Base-by-base conservation (phyloP, 106 monocot species). In the Gastrodia elata region DNA sequence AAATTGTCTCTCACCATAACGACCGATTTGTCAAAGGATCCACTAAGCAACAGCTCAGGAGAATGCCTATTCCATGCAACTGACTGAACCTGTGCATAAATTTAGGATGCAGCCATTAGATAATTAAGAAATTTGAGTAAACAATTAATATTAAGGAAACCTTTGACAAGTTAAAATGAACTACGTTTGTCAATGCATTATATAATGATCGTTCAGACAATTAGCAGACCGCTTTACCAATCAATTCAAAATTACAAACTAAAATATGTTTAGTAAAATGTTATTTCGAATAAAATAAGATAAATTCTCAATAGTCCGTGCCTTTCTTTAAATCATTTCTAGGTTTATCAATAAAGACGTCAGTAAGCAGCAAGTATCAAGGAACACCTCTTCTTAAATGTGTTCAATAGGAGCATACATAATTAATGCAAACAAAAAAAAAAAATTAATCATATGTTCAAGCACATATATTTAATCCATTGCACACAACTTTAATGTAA, bases 1-100 rank as follows among this genome's bases (percentile, higher is more conserved):
- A 56, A 18, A 77, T 40, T 67, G 32, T 22, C 38, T 33, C 81
- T 77, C 84, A 97, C 97, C 83, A 87, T 69, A 33, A 76, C 82
- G 61, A 97, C 83, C 16, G 87, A 81, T 49, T 78, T 80, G 83
- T 97, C 97, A 81, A 97, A 93, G 18, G 97, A 97, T 73, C 97
- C 97, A 82, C 88, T 93, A 20, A 97, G 84, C 79, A 97, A 84
- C 78, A 83, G 36, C 78, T 92, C 90, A 20, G 92, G 88, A 20
- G 86, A 81, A 67, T 82, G 69, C 30, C 41, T 78, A 40, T 70
- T 90, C 96, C 96, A 97, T 80, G 83, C 83, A 78, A 97, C 88
- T 36, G 90, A 72, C 83, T 92, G 96, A 77, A 97, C 92, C 96
- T 97, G 88, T 20, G 33, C 27, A 28, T 40, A 69, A 40, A 36